Conservation (phyloP, 257 asterid species). For the Solanum habrochaites region DNA sequence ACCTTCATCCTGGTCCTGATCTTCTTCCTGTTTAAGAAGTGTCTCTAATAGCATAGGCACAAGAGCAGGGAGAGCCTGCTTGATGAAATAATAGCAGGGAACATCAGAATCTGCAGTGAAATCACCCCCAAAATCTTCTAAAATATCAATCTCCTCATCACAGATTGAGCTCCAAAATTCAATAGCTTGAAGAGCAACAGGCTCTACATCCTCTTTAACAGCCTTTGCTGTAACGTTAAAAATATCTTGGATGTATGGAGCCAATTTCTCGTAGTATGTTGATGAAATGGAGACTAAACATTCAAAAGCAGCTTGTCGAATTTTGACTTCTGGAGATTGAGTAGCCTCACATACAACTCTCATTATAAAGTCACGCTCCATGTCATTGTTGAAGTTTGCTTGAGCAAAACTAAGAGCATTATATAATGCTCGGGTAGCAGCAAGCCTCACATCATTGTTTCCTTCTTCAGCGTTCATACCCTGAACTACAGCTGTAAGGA, state of each 20-base stretch:
- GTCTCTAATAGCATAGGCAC: slow-evolving; percentile 70
- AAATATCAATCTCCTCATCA: slow-evolving; percentile 74
- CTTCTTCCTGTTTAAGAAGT: slow-evolving; percentile 79
- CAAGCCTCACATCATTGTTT: slow-evolving; percentile 60
- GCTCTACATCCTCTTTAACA: slow-evolving; percentile 60
- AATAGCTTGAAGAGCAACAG: slow-evolving; percentile 78
- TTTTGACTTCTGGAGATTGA: slow-evolving; percentile 61
- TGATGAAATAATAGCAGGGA: slow-evolving; percentile 61
- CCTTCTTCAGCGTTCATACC: slow-evolving; percentile 72
- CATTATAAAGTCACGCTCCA: slow-evolving; percentile 80
- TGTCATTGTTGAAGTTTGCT: slow-evolving; percentile 70
- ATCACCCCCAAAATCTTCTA: slow-evolving; percentile 65
- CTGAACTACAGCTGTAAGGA: slow-evolving; percentile 78
- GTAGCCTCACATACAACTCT: slow-evolving; percentile 85
- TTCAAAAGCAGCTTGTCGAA: slow-evolving; percentile 78
- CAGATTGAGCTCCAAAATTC: slow-evolving; percentile 78
- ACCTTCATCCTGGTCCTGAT: slow-evolving; percentile 81
- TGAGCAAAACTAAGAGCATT: slow-evolving; percentile 82
- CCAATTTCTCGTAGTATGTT: slow-evolving; percentile 61
- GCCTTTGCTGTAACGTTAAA: slow-evolving; percentile 70
- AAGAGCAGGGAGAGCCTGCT: slow-evolving; percentile 74
- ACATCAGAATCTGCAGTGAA: slow-evolving; percentile 66
- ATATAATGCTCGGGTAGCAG: slow-evolving; percentile 66
- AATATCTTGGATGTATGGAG: slow-evolving; percentile 64
- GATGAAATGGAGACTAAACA: slow-evolving; percentile 75